phyloP scores from a whole-genome alignment of 768 basidiomycete genomes.

The Filobasidium wieringae region DNA sequence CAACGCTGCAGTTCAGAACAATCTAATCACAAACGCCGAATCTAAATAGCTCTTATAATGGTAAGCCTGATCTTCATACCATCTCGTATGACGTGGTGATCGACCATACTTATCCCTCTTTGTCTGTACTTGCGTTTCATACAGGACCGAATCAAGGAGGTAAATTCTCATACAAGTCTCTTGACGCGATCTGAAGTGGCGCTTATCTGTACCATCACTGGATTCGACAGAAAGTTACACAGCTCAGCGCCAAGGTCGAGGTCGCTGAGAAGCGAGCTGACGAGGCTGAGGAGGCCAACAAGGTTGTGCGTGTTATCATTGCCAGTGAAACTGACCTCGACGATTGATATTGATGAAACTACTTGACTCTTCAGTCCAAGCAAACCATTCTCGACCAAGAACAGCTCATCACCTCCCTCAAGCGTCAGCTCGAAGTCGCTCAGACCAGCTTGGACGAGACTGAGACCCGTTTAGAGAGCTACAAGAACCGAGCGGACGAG shows the following conservation, averaged over 20 bases:
- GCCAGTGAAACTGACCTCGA: too few relatives aligned
- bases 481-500: constrained; percentile 56
- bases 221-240: constrained; percentile 45
- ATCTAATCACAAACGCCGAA: background rate
- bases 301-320: constrained; percentile 40
- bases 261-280: constrained; percentile 69
- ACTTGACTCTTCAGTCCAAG: constrained; percentile 42
- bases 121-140: background rate
- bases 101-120: background rate
- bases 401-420: constrained; percentile 70
- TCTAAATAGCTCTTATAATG: background rate
- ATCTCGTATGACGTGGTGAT: too few relatives aligned
- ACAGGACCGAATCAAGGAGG: constrained; percentile 47
- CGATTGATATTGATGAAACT: too few relatives aligned
- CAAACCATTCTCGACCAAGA: constrained; percentile 67
- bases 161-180: constrained; percentile 20
- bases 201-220: background rate
- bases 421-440: constrained; percentile 53
- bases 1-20: background rate
- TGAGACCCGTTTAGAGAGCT: constrained; percentile 54
- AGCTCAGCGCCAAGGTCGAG: constrained; percentile 77
- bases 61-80: background rate
- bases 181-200: background rate
- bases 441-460: constrained; percentile 60
- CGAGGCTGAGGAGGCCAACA: constrained; percentile 69